Base-by-base conservation (phyloP, 148 eudicot genomes). In the Rhododendron griersonianum region DNA sequence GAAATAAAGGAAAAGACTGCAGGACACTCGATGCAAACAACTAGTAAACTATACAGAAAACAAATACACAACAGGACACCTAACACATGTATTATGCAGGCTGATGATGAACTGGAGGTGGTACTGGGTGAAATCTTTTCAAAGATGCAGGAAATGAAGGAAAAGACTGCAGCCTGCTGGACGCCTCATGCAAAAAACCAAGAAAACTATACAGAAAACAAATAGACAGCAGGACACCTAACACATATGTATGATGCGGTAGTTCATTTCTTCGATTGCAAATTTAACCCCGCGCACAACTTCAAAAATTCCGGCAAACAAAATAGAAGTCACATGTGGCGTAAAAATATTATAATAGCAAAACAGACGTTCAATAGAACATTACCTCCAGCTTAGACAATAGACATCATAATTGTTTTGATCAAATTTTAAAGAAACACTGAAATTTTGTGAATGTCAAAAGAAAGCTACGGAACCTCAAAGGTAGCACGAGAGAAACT, bases 401-500 rank as follows among this genome's bases (percentile, higher is more conserved):
- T 30, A 14, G 51, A 23, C 5, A 14, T 30, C 81, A 85, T 78
- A 41, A 76, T 21, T 45, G 19, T 53, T n/a, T 37, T 14, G 8
- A 76, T 30, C 73, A 51, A 76, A 75, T 5, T 28, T 33, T 41
- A 63, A 59, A 30, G 13, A 11, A 55, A 18, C 9, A 59, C 11
- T 13, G 16, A 45, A 25, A 6, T 37, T 39, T 86, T 45, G 4
- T 82, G 61, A 76, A 80, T 80, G 50, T 14, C 79, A 84, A 59
- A 51, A 76, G 39, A 45, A 82, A 89, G 63, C n/a, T 44, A 81
- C 83, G 5, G 28, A 45, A 79, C 48, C 28, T 50, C 41, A 67
- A 53, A 39, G 30, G 28, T 74, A 48, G 83, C 81, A 55, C 74
- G 83, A 74, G 6, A 48, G 39, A 85, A 81, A 74, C 44, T 81